Evolutionary conservation across 2,329 filamentous ascomycete species (phyloP).

Genomic region (Aspergillus phoenicis): DNA sequence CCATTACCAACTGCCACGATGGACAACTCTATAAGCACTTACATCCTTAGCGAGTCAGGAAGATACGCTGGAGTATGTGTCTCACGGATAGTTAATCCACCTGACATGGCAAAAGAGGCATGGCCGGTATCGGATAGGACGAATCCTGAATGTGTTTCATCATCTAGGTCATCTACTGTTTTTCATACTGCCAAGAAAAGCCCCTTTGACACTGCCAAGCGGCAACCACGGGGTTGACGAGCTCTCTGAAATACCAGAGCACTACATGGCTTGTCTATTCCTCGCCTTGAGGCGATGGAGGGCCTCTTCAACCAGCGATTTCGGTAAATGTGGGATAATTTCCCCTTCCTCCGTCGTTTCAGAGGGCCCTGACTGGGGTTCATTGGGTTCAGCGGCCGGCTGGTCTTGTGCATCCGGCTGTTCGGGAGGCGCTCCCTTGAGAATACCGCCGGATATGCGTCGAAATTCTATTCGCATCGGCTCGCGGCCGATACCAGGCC

Average conservation of each 20-base stretch:
- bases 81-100: constrained; percentile 8
- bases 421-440: constrained; percentile 28
- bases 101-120: neutral
- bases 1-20: constrained; percentile 8
- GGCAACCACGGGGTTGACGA: neutral
- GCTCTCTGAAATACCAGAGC: neutral
- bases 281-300: constrained; percentile 42
- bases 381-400: constrained; percentile 9
- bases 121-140: constrained; percentile 19
- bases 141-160: constrained; percentile 37
- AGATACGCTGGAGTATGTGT: constrained; percentile 36
- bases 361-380: neutral
- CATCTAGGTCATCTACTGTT: constrained; percentile 29
- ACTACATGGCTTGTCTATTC: constrained; percentile 24
- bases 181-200: neutral
- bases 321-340: constrained; percentile 47
- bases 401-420: constrained; percentile 13
- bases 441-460: constrained; percentile 38
- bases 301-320: constrained; percentile 46
- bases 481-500: constrained; percentile 70
- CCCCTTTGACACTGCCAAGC: neutral
- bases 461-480: constrained; percentile 52
- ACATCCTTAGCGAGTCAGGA: constrained; percentile 25
- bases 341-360: constrained; percentile 33
- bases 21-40: constrained; percentile 26